Percentiles rank a stretch among this genome's conserved stretches.
Evolutionary conservation across 2,329 filamentous ascomycete genomes (phyloP).

Genomic region (Pseudogymnoascus sp.): DNA sequence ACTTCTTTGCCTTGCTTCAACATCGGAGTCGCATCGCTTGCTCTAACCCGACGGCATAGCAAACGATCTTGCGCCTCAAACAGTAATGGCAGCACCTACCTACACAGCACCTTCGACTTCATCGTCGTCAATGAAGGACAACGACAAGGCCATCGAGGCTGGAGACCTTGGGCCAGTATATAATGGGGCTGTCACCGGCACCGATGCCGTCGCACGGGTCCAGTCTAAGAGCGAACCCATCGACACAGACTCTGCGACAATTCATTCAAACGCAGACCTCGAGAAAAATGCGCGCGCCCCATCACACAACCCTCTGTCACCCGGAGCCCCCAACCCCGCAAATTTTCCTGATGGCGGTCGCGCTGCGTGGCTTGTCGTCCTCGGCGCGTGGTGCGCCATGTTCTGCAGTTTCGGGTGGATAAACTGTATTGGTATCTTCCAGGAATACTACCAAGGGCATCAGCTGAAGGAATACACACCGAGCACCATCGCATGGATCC

Average conservation of each 20-base stretch:
- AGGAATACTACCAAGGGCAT: constrained; percentile 46
- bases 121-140: background rate
- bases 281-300: background rate
- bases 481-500: constrained; percentile 54
- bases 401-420: constrained; percentile 45
- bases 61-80: background rate
- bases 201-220: background rate
- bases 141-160: background rate
- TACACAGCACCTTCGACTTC: background rate
- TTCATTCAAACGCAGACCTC: background rate
- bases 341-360: constrained; percentile 45
- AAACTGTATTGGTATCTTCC: constrained; percentile 45
- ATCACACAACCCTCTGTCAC: background rate
- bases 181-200: background rate
- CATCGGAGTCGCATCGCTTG: background rate
- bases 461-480: constrained; percentile 40
- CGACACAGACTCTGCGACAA: background rate
- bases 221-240: background rate
- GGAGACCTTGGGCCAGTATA: background rate
- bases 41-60: background rate
- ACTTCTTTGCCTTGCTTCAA: background rate
- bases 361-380: constrained; percentile 49
- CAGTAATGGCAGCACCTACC: background rate
- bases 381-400: constrained; percentile 36
- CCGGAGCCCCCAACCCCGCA: background rate